Base-by-base conservation (phyloP, 805 yeast genomes). In the Deakozyma indianensis region DNA sequence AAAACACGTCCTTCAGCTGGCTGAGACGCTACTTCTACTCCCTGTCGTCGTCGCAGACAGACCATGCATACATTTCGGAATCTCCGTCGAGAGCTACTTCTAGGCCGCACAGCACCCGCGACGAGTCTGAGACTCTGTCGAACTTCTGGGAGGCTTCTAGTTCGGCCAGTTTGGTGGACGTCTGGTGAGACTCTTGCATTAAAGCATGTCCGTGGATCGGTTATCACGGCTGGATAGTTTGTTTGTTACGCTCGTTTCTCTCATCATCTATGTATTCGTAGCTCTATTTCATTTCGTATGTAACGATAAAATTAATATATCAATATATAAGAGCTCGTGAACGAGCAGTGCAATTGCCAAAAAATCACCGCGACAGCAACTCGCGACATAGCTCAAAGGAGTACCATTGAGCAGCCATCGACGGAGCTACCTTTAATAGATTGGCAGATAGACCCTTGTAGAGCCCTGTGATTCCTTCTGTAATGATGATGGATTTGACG, bases 391-490 rank as follows among this genome's bases (percentile, higher is more conserved):
- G 60, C 58, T 90, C 97, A 65, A 83, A 90, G 44, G 85, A 77
- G 53, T 87, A 68, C 95, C 96, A 90, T 49, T 90, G 85, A 16
- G 88, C 86, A 3, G 97, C 97, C 88, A 92, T 90, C 14, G 92
- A 79, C 0, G 97, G 96, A 42, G 86, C 83, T 3, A 90, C 92
- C 59, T 88, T 90, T 69, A 83, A 80, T 59, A 85, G 68, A 57
- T 86, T 86, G 1, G 94, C 92, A 2, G 56, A 45, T 47, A 66
- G 57, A 20, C 75, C 83, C 53, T 78, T 76, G 44, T 84, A 68
- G 25, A 80, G 63, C 52, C 94, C 97, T 60, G 77, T 80, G 50
- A 83, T 66, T 1, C 96, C 96, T 61, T 90, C 97, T 20, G 69
- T 64, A 50, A 64, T 70, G 48, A 81, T 78, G 29, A 90, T 85